Evolutionary conservation across 192 early-diverging fungal species (phyloP), one percentile per base, ranked within the genome.

Genomic region (Kappamyces sp.): DNA sequence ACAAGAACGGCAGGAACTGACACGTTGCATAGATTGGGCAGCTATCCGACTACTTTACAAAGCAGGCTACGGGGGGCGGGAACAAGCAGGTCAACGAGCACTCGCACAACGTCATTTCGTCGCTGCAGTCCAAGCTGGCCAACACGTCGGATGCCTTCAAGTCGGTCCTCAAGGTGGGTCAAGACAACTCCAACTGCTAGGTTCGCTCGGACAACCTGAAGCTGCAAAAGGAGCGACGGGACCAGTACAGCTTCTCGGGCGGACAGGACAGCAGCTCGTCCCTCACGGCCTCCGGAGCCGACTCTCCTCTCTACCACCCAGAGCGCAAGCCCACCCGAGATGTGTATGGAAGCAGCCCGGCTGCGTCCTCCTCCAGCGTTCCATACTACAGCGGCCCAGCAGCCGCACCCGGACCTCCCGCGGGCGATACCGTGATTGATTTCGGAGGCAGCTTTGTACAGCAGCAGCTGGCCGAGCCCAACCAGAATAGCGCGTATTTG

Each of bases 161-260:
- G 65, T 85, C 91, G 60, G 89, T 99, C 5, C 73, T 99, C n/a
- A 93, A 99, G 66, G 80, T 98, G 37, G n/a, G n/a, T n/a, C n/a
- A n/a, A n/a, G n/a, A n/a, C n/a, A n/a, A n/a, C n/a, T n/a, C n/a
- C n/a, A n/a, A n/a, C n/a, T n/a, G n/a, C n/a, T n/a, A n/a, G n/a
- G n/a, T n/a, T n/a, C 80, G 96, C 22, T 96, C 91, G 4, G 71
- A 91, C 71, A 97, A 98, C 69, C 86, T 99, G 80, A 93, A 91
- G 75, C 90, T 89, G 41, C 84, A 92, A 49, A 94, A 93, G 49
- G 76, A 69, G 37, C 77, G 95, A 49, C 74, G 87, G 43, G 94
- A 99, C 45, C 91, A 99, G 71, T 97, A 96, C 66, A 35, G 61
- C 30, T 36, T 61, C 49, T 49, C 47, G n/a, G 38, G 48, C 32